Evolutionary conservation across 805 yeast genomes (phyloP), one percentile per base, ranked within the genome.

Genomic region (Myxozyma lipomycoides): DNA sequence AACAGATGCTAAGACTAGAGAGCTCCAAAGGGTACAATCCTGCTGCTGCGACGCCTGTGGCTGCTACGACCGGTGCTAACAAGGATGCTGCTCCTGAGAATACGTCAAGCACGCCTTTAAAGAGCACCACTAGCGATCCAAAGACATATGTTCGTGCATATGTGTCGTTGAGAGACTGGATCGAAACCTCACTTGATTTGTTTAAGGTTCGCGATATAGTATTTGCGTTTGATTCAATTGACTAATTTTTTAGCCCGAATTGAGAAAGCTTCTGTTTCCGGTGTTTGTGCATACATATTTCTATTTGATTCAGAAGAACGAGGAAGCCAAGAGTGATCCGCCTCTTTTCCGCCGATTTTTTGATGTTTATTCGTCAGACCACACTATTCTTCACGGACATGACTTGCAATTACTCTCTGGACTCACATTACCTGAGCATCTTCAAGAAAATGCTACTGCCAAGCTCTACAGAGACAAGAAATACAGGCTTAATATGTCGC

Each of bases 1-100:
- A 93, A 67, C 89, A 96, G 2, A 86, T 90, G 83, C 75, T 93
- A 44, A 78, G 98, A 55, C 80, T 89, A 55, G 99, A 93, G 66
- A 65, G 71, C 25, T 62, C 73, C 35, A 65, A 71, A 22, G 12
- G 54, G 40, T 19, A 49, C 43, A 36, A 46, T 35, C 54, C 56
- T 18, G 25, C 52, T 23, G 34, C 60, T 2, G 35, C 45, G 45
- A 46, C 43, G 46, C 54, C 55, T 22, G 37, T 43, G 2, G 46
- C 56, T 1, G 26, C 46, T 28, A 38, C 54, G 21, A 26, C 42
- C 17, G 23, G 43, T 51, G 59, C 41, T 23, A 61, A 24, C 59
- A 60, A 37, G 22, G 25, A 22, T 24, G 17, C 25, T 58, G 18
- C 46, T 64, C 56, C 50, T 62, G 40, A 59, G 60, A 62, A 39